Percentiles rank a stretch among this genome's conserved stretches.
These are phyloP conservation scores for Paramecium bursaria DNA, from an alignment of 73 alveolate species.

Conservation along the genomic window DNA sequence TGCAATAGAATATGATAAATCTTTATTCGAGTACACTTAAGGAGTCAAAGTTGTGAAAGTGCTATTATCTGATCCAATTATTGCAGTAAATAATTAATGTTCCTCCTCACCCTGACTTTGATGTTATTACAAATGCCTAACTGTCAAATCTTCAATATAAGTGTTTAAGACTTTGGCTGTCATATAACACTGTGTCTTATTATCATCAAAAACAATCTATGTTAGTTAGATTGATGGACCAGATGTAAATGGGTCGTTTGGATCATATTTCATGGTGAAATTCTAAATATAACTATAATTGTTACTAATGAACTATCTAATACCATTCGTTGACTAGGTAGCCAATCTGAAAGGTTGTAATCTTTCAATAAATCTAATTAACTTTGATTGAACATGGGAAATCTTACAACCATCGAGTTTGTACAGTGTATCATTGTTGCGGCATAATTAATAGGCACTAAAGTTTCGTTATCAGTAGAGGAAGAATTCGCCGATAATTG, in stretches of 20 bases:
- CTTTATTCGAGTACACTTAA: not conserved
- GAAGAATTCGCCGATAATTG: not conserved
- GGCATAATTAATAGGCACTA: conserved; percentile 48
- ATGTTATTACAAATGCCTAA: conserved; percentile 40
- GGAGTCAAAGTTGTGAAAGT: conserved; percentile 29
- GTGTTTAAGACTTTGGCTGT: conserved; percentile 41
- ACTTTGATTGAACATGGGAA: conserved; percentile 25
- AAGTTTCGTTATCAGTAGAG: conserved; percentile 17
- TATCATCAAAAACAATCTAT: conserved; percentile 3
- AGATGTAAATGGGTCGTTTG: conserved; percentile 34
- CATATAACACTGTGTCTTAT: conserved; percentile 32
- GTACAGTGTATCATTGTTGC: conserved; percentile 56
- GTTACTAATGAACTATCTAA: conserved; percentile 12
- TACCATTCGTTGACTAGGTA: not conserved
- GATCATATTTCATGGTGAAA: conserved; percentile 42
- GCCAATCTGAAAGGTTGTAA: conserved; percentile 13
- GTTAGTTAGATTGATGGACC: conserved; percentile 38
- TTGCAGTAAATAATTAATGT: conserved; percentile 30
- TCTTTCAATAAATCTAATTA: not conserved
- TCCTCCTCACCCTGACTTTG: conserved; percentile 35
- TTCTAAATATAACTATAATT: no score
- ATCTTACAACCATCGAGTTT: conserved; percentile 30
- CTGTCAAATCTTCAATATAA: conserved; percentile 38
- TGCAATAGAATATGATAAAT: conserved; percentile 17
- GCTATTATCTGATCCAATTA: not conserved